Base-by-base conservation (phyloP, 441 rosid species). In the Manihot esculenta region DNA sequence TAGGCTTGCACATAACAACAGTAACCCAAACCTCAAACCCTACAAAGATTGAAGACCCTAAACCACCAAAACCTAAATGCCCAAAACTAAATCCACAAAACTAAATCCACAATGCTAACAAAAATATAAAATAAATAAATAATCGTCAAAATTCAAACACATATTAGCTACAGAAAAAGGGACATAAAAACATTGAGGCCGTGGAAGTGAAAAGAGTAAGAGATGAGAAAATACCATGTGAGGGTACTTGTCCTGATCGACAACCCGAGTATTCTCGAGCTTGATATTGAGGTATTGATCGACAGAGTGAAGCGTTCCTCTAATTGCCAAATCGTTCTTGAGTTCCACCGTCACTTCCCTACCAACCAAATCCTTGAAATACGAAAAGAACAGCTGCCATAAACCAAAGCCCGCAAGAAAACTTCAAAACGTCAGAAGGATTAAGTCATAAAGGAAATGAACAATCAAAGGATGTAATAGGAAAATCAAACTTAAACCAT, bases 221-320 rank as follows among this genome's bases (percentile, higher is more conserved):
- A 1, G 38, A 45, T 24, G 0, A 47, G 30, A 17, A 11, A 13
- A 45, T 85, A 95, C 98, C 99, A 95, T 95, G 87, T 95, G 98
- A 75, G 98, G 99, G 75, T 91, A 87, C 86, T 93, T 91, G 88
- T 95, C 99, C 71, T 93, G 97, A 83, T 95, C 99, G 74, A 95
- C 98, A 78, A 93, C 99, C 73, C 97, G 88, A 66, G 99, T 95
- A 76, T 93, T 95, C 91, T 95, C 98, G 42, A 95, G 98, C 86
- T 95, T 95, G 87, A 95, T 95, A 74, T 95, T 95, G 56, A 95
- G 97, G 80, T 95, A 95, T 76, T 95, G 99, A 84, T 95, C 99
- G 17, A 95, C 99, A 5, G 99, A 95, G 73, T 95, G 99, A 65
- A 93, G 97, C 15, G 98, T 95, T 60, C 99, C 98, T 77, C 97